Conservation (phyloP, 139 green algal genomes). For the Desmodesmus armatus region DNA sequence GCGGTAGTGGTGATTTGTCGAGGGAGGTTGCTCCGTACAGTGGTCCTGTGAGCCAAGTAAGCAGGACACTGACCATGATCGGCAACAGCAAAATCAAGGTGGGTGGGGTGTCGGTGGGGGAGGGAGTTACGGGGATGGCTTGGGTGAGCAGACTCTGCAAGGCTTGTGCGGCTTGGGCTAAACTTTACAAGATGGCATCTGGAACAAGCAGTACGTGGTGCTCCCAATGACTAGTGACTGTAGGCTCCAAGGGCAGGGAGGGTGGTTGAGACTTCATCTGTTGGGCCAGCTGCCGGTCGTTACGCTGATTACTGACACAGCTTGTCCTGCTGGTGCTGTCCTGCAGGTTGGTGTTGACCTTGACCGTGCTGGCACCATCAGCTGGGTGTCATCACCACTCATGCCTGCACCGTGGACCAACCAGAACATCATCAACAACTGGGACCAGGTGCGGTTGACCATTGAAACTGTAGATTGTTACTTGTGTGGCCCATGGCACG, state of each 20-base stretch:
- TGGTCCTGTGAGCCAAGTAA: too few species aligned
- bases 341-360: too few species aligned
- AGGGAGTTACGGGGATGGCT: neutral
- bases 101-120: neutral
- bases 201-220: neutral
- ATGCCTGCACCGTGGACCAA: conserved; percentile 1
- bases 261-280: neutral
- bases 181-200: neutral
- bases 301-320: too few species aligned
- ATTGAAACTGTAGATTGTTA: too few species aligned
- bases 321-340: too few species aligned
- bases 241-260: neutral
- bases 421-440: conserved; percentile 20
- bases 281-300: neutral
- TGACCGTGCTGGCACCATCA: conserved; percentile 24
- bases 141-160: neutral
- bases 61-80: neutral
- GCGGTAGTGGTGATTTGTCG: neutral
- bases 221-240: neutral
- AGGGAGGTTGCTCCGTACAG: neutral
- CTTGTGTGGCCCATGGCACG: too few species aligned
- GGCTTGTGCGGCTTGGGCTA: neutral
- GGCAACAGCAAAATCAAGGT: neutral
- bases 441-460: too few species aligned
- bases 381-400: conserved; percentile 23